These are phyloP conservation scores for Euphorbia corollata DNA, from an alignment of 441 rosid species.

Conservation along the genomic window DNA sequence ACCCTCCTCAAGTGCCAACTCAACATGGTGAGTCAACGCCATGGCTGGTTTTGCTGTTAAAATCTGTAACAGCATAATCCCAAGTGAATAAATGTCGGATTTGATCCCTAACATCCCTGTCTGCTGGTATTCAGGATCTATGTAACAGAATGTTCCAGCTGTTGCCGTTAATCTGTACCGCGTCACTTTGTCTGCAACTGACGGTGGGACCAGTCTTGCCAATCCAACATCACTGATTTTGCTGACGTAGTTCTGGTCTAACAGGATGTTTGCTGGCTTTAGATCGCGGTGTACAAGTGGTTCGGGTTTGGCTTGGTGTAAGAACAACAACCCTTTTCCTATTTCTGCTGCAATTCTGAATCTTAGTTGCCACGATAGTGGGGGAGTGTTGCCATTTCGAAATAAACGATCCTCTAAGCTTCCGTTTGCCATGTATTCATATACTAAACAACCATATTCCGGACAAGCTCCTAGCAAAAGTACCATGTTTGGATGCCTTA, in stretches of 20 bases:
- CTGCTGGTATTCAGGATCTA: slow-evolving; percentile 68
- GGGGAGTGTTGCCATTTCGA: slow-evolving; percentile 36
- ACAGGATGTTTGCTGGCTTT: slow-evolving; percentile 69
- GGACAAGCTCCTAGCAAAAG: slow-evolving; percentile 73
- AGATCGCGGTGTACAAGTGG: slow-evolving; percentile 25
- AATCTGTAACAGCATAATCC: slow-evolving; percentile 63
- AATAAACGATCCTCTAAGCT: slow-evolving; percentile 67
- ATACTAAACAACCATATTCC: slow-evolving; percentile 65
- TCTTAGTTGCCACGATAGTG: slow-evolving; percentile 55
- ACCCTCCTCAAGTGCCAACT: slow-evolving; percentile 36
- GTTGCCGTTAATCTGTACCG: slow-evolving; percentile 69
- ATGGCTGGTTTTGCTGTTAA: slow-evolving; percentile 67
- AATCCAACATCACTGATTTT: slow-evolving; percentile 74
- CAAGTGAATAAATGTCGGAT: slow-evolving; percentile 69
- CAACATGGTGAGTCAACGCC: slow-evolving; percentile 58
- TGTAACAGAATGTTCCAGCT: slow-evolving; percentile 78
- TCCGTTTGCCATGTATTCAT: slow-evolving; percentile 79
- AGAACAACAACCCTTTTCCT: slow-evolving; percentile 61
- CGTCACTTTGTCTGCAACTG: slow-evolving; percentile 44
- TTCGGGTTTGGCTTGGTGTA: slow-evolving; percentile 81
- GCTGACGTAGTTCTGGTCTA: slow-evolving; percentile 60
- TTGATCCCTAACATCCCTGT: slow-evolving; percentile 32
- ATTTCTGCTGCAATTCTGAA: slow-evolving; percentile 68
- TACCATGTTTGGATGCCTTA: slow-evolving; percentile 80
- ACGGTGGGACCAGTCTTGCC: slow-evolving; percentile 73